These are phyloP conservation scores for Peziza echinospora DNA, from an alignment of 495 filamentous ascomycete species.

Conservation along the genomic window DNA sequence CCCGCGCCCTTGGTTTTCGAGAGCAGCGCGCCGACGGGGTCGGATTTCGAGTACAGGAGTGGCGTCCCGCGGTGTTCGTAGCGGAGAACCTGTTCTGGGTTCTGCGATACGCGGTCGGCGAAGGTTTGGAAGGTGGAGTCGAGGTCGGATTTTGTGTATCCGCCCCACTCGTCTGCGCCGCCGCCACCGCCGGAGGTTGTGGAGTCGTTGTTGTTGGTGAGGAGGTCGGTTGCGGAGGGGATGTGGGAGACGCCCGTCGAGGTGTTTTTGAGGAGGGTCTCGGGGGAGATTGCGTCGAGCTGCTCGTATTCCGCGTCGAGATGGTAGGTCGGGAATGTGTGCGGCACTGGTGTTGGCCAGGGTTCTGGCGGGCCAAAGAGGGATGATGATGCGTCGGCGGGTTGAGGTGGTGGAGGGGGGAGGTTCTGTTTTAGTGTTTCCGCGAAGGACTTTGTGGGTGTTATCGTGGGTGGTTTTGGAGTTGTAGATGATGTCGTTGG, in stretches of 20 bases:
- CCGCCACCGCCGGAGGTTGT: slow-evolving; percentile 24
- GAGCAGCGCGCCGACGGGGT: slow-evolving; percentile 48
- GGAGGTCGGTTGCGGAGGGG: slow-evolving; percentile 21
- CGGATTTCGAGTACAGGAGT: slow-evolving; percentile 56
- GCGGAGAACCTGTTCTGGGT: slow-evolving; percentile 80
- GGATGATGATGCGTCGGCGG: slow-evolving; percentile 16
- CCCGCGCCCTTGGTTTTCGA: slow-evolving; percentile 13
- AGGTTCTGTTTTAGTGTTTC: slow-evolving; percentile 33
- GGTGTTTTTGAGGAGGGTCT: slow-evolving; percentile 18
- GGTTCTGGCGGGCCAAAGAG: slow-evolving; percentile 30
- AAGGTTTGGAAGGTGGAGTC: slow-evolving; percentile 85
- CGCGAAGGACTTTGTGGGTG: slow-evolving; percentile 24
- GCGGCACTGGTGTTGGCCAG: slow-evolving; percentile 56
- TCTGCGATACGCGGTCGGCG: slow-evolving; percentile 68
- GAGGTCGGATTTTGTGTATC: slow-evolving; percentile 42
- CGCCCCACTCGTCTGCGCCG: slow-evolving; percentile 49
- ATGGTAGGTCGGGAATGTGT: slow-evolving; percentile 46
- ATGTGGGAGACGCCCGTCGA: slow-evolving; percentile 10
- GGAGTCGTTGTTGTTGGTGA: slow-evolving; percentile 35
- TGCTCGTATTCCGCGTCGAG: slow-evolving; percentile 88
- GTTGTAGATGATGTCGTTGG: slow-evolving; percentile 22
- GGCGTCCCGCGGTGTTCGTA: slow-evolving; percentile 74
- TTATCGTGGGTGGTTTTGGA: slow-evolving; percentile 5
- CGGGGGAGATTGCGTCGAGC: slow-evolving; percentile 33
- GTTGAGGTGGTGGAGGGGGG: slow-evolving; percentile 23